Base-by-base conservation (phyloP, 1,284 basidiomycete genomes). In the Earliella scabrosa region DNA sequence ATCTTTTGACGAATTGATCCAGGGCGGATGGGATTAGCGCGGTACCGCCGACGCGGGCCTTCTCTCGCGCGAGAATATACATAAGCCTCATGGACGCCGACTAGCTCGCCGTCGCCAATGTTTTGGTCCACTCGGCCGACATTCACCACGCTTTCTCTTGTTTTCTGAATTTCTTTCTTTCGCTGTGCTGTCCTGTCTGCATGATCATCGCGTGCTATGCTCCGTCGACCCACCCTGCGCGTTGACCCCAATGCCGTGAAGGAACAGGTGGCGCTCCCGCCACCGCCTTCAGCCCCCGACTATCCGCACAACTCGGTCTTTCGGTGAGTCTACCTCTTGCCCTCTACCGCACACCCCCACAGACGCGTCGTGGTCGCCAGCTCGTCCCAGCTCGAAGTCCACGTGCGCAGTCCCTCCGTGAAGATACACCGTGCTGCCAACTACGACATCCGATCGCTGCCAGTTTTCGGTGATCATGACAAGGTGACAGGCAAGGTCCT, bases 391-490 rank as follows among this genome's bases (percentile, higher is more conserved):
- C 71, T 87, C 63, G 83, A 86, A 63, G 73, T 88, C 52, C 80
- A 81, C 56, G 70, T 89, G 23, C 79, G 82, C 54, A 87, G 85
- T 57, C 78, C 83, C 11, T 83, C 79, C 11, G 71, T 86, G 16
- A 85, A 82, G 68, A 68, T 80, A 31, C 70, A 75, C 21, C 75
- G 76, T 29, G 73, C 71, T 23, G 66, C 71, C 50, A 72, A 67
- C 26, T 69, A 71, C 40, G 70, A 69, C 24, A 64, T 68, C 24
- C 77, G 76, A 13, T 73, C 79, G 24, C 63, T 81, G 18, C 83
- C 87, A 2, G 82, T 88, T 13, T 88, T 86, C 61, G 77, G 79
- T 34, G 79, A 83, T 52, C 78, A 80, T 45, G 84, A 87, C 66
- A 78, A 76, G 58, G 74, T 88, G n/a, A 73, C 76, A 58, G 87